Percentiles rank a stretch among this genome's conserved stretches.
Conservation (phyloP, 2,329 filamentous ascomycete species). For the Aspergillus transmontanensis region DNA sequence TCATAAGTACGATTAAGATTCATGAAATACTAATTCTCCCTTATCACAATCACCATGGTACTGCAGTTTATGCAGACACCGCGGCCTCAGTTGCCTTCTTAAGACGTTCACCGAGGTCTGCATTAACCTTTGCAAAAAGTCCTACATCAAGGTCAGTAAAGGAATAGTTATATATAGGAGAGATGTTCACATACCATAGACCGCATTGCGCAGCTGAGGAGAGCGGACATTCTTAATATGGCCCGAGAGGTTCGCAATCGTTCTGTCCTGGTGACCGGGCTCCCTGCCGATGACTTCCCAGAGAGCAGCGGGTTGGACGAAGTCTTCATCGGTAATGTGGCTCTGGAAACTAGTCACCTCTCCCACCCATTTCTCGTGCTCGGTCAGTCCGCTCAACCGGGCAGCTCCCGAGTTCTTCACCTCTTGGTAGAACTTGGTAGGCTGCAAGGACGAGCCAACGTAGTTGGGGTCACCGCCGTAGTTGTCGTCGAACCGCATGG, state of each 20-base stretch:
- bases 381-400: conserved; percentile 25
- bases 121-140: conserved; percentile 6
- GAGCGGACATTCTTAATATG: conserved; percentile 22
- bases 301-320: conserved; percentile 32
- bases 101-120: conserved; percentile 2
- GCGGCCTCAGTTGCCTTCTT: conserved; percentile 9
- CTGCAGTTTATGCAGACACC: not conserved
- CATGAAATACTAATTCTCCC: not conserved
- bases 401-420: conserved; percentile 11
- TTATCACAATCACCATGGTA: not conserved
- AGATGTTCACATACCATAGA: conserved; percentile 29
- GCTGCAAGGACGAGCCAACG: conserved; percentile 32
- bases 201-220: conserved; percentile 24
- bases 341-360: conserved; percentile 25
- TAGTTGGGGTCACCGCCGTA: conserved; percentile 64
- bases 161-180: not conserved
- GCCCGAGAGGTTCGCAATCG: conserved; percentile 31
- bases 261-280: conserved; percentile 36
- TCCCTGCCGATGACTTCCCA: conserved; percentile 36
- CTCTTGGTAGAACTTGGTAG: conserved; percentile 22
- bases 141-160: not conserved
- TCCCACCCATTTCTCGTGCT: conserved; percentile 33
- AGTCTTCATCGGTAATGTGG: conserved; percentile 29
- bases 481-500: conserved; percentile 51
- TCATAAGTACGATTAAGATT: not conserved